These are phyloP conservation scores for Debaryomyces fabryi DNA, from an alignment of 1,139 yeast genomes.

Conservation along the genomic window DNA sequence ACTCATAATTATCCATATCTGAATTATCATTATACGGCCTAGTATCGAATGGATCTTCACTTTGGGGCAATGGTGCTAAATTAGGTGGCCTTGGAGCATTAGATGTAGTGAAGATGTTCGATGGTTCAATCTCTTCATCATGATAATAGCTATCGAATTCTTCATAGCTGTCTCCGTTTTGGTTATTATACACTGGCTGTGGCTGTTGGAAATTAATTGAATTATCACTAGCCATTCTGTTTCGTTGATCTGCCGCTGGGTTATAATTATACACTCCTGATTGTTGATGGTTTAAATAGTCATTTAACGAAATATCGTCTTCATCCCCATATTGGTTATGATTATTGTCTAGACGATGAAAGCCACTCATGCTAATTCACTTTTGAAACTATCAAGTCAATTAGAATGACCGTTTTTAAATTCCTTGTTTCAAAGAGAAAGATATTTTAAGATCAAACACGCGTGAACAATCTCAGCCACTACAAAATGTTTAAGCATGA, in stretches of 20 bases:
- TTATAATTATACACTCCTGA: constrained; percentile 24
- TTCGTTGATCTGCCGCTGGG: constrained; percentile 17
- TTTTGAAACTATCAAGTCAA: constrained; percentile 2
- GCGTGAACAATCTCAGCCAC: constrained; percentile 8
- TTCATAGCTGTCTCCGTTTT: constrained; percentile 25
- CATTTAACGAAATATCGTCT: constrained; percentile 12
- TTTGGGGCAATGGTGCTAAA: constrained; percentile 18
- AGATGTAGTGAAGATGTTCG: constrained; percentile 30
- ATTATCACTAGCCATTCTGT: constrained; percentile 17
- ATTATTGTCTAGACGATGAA: constrained; percentile 2
- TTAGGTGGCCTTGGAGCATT: constrained; percentile 20
- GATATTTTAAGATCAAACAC: constrained; percentile 3
- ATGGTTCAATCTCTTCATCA: constrained; percentile 21
- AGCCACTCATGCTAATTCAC: constrained; percentile 7
- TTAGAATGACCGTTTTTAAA: background rate
- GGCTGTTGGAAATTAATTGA: constrained; percentile 41
- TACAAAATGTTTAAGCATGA: constrained; percentile 3
- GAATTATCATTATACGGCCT: constrained; percentile 19
- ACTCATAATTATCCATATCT: constrained; percentile 21
- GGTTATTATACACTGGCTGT: constrained; percentile 27
- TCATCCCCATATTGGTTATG: constrained; percentile 8
- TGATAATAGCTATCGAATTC: constrained; percentile 25
- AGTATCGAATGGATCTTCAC: constrained; percentile 21
- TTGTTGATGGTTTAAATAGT: constrained; percentile 15
- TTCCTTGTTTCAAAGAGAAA: background rate